These are phyloP conservation scores for Pluteus cervinus DNA, from an alignment of 768 basidiomycete genomes.

Conservation along the genomic window DNA sequence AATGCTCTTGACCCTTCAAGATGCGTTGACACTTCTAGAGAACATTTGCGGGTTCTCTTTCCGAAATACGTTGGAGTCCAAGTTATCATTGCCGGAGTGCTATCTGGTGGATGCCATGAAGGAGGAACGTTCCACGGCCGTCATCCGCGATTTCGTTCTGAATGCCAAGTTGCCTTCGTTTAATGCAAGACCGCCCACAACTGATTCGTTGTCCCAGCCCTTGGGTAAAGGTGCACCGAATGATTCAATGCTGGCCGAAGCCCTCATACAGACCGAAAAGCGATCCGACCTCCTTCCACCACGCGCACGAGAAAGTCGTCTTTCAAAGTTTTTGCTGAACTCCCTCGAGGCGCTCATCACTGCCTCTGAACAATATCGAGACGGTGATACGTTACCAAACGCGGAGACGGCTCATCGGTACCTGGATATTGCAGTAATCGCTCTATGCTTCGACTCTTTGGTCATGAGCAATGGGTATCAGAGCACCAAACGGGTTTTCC, in stretches of 20 bases:
- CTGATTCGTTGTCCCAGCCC: neutral
- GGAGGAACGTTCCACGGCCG: slow-evolving; percentile 48
- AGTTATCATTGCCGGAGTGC: slow-evolving; percentile 64
- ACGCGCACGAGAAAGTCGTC: slow-evolving; percentile 51
- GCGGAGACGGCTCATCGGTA: slow-evolving; percentile 61
- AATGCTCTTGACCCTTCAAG: slow-evolving; percentile 48
- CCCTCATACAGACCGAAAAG: too few species aligned
- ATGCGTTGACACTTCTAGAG: slow-evolving; percentile 60
- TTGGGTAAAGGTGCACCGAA: too few species aligned
- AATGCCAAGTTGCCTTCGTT: slow-evolving; percentile 53
- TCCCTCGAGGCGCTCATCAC: slow-evolving; percentile 43
- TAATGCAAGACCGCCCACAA: slow-evolving; percentile 4
- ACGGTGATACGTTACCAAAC: slow-evolving; percentile 33
- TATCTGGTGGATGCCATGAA: slow-evolving; percentile 53
- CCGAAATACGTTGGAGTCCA: slow-evolving; percentile 37
- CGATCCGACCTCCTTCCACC: slow-evolving; percentile 36
- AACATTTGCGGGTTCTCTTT: slow-evolving; percentile 53
- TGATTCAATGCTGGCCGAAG: too few species aligned
- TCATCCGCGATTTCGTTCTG: slow-evolving; percentile 69
- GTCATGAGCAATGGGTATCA: slow-evolving; percentile 61
- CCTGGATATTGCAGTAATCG: slow-evolving; percentile 63
- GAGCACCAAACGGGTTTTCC: slow-evolving; percentile 55
- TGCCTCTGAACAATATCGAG: slow-evolving; percentile 38
- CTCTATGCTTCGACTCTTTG: slow-evolving; percentile 64
- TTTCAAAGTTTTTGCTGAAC: slow-evolving; percentile 59